Percentiles rank a stretch among this genome's conserved stretches.
phyloP scores from a whole-genome alignment of 768 basidiomycete species.

The Russula griseocarnosa region DNA sequence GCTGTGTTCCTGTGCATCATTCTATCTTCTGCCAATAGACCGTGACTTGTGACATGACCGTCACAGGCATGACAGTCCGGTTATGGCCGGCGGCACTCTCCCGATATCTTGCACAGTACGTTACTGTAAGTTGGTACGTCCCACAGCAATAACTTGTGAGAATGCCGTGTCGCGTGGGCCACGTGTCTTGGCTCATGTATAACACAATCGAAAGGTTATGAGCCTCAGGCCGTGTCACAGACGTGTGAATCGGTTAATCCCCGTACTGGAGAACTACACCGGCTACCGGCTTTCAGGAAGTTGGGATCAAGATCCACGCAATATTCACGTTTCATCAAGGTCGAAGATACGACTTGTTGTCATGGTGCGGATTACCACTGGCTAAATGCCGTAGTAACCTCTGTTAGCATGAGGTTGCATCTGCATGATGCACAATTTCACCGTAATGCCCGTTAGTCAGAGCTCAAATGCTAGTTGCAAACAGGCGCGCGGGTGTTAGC shows the following conservation, averaged over 20 bases:
- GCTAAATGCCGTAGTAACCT: not conserved
- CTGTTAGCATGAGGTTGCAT: not conserved
- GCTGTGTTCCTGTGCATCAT: not conserved
- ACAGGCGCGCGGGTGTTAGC: not conserved
- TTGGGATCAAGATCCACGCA: not conserved
- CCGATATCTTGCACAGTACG: not conserved
- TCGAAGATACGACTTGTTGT: constrained; percentile 1
- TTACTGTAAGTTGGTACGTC: not conserved
- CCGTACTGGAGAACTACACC: not conserved
- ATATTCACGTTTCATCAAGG: not conserved
- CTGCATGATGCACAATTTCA: not conserved
- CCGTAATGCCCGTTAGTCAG: not conserved
- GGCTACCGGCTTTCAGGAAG: not conserved
- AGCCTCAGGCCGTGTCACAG: not conserved
- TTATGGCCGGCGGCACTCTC: not conserved
- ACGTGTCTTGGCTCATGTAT: not conserved
- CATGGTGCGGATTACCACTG: constrained; percentile 3
- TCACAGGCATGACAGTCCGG: constrained; percentile 8
- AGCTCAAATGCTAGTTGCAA: no score
- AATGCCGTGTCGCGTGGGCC: constrained; percentile 11
- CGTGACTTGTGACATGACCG: constrained; percentile 4
- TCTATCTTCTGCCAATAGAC: not conserved
- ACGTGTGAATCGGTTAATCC: constrained; percentile 4
- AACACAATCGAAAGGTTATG: constrained; percentile 1
- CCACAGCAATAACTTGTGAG: constrained; percentile 7